Conservation (phyloP, 2,329 filamentous ascomycete genomes). For the Microsporum canis region DNA sequence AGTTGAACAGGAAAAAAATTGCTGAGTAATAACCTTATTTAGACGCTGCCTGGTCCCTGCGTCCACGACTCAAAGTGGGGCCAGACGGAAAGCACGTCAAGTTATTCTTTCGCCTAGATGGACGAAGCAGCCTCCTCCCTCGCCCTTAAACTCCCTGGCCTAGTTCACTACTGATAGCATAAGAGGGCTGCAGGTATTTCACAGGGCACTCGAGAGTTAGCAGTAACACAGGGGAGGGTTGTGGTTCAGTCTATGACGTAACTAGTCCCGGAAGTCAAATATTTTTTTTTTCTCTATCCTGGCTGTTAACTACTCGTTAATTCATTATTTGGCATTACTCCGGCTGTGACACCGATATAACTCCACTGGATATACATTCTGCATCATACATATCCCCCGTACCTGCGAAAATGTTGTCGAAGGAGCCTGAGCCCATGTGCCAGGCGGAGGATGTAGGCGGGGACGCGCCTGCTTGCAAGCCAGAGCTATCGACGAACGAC, state of each 20-base stretch:
- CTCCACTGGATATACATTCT: not conserved
- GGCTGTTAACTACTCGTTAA: not conserved
- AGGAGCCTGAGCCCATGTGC: not conserved
- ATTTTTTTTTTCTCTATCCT: not conserved
- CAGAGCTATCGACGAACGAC: constrained; percentile 49
- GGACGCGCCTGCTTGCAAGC: constrained; percentile 23
- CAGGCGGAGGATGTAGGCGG: not conserved
- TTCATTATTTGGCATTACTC: too few species aligned
- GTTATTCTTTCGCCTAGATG: not conserved
- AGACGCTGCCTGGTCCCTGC: not conserved
- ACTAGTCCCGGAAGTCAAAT: not conserved
- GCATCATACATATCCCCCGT: not conserved
- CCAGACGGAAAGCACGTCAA: not conserved
- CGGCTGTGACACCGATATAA: not conserved
- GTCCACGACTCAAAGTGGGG: not conserved
- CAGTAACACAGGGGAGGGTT: not conserved
- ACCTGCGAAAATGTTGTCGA: not conserved
- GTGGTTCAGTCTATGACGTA: not conserved
- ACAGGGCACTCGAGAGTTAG: not conserved
- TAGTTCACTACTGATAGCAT: not conserved
- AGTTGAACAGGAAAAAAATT: not conserved
- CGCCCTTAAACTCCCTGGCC: not conserved
- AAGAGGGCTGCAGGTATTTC: not conserved
- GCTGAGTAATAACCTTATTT: constrained; percentile 2
- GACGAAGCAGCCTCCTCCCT: not conserved